Evolutionary conservation across 164 flowering plant genomes (phyloP).

Genomic region (Piper betle): DNA sequence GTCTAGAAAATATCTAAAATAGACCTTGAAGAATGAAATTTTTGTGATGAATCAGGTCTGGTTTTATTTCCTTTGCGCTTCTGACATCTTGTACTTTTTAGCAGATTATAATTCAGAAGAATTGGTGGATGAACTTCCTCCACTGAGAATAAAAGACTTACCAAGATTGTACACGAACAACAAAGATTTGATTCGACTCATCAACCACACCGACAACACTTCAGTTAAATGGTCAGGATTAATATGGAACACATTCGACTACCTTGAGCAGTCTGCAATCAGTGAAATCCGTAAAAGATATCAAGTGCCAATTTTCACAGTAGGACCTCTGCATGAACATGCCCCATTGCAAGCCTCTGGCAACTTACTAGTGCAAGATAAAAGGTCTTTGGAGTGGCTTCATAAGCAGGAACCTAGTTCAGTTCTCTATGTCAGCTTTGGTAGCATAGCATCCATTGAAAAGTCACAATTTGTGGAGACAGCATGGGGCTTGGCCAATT

Average conservation of each 20-base stretch:
- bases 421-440: no score
- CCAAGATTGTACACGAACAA: background rate
- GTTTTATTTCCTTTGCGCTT: background rate
- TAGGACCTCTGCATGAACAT: no score
- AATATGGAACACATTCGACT: no score
- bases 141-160: background rate
- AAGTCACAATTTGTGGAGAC: no score
- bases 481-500: slow-evolving; percentile 31
- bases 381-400: slow-evolving; percentile 28
- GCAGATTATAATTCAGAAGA: background rate
- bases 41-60: background rate
- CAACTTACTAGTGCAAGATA: slow-evolving; percentile 21
- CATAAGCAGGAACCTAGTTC: no score
- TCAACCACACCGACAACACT: background rate
- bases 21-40: no score
- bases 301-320: no score
- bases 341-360: no score
- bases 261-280: no score
- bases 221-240: background rate
- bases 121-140: background rate
- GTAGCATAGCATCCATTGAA: slow-evolving; percentile 17
- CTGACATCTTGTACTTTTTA: slow-evolving; percentile 1
- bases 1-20: no score
- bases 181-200: background rate
- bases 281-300: no score